Base-by-base conservation (phyloP, 805 yeast species). In the Yarrowia porcina region DNA sequence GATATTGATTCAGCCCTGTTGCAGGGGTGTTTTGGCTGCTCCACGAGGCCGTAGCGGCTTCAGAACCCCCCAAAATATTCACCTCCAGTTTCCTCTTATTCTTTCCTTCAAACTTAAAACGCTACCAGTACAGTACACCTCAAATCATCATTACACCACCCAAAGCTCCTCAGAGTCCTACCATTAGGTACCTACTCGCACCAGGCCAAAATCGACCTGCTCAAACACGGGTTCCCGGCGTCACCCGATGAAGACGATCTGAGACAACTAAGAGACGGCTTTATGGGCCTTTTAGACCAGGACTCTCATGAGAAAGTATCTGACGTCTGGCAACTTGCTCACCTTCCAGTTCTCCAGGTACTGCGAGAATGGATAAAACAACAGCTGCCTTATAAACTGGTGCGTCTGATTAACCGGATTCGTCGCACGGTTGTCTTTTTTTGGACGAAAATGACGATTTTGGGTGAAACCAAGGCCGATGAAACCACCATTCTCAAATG, bases 321-420 rank as follows among this genome's bases (percentile, higher is more conserved):
- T 3, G 13, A 3, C 0, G 5, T 45, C 27, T 45, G 52, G 52
- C 17, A 45, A 13, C 8, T 18, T 2, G 52, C 25, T 2, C 57
- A 49, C 17, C 41, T 21, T 3, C 57, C 57, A 0, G 11, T 49
- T n/a, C 41, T 49, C 17, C 5, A n/a, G 3, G 21, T 33, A 21
- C 11, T 33, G 41, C 9, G 57, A 23, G 41, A 49, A 33, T 49
- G 57, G 57, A 41, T 33, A 21, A 49, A 49, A 20, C 57, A 49
- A 33, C 20, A 17, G 20, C 41, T 49, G 10, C 57, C 57, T 6
- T 25, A 23, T 41, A 33, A 33, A 21, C 57, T 49, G 8, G 15
- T 10, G 11, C 39, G 57, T 3, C n/a, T 33, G 13, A 2, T 33
- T 4, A n/a, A n/a, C 5, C 32, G 41, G 23, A 49, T 49, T 20